phyloP scores from a whole-genome alignment of 192 early-diverging fungal genomes.

The Linnemannia hyalina region DNA sequence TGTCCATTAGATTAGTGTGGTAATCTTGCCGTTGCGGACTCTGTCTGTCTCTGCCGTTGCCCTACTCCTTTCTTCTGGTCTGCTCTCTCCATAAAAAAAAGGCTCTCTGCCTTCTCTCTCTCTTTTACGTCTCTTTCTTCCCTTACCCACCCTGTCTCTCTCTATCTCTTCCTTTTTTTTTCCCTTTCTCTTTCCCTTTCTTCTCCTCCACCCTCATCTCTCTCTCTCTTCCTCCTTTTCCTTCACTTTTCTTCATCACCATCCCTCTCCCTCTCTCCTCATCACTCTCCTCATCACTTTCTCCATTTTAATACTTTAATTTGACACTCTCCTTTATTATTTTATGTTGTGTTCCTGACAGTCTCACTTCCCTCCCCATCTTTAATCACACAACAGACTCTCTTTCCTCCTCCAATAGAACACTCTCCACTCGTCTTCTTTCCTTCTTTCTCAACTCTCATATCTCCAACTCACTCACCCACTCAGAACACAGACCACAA shows the following conservation, averaged over 20 bases:
- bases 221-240: neutral
- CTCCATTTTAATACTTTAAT: neutral
- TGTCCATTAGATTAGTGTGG: too few species aligned
- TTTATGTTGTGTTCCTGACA: neutral
- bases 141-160: neutral
- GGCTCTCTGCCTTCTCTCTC: slow-evolving; percentile 1
- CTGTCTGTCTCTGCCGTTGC: neutral
- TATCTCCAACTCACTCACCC: neutral
- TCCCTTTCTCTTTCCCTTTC: neutral
- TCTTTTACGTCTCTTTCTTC: slow-evolving; percentile 8
- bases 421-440: neutral
- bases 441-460: slow-evolving; percentile 14
- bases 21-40: too few species aligned
- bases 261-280: neutral
- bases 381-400: too few species aligned
- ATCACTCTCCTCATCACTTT: neutral
- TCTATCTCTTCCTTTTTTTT: neutral
- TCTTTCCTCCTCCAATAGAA: slow-evolving; percentile 2
- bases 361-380: neutral
- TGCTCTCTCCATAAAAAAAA: neutral
- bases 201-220: neutral
- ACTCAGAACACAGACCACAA: too few species aligned
- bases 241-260: neutral
- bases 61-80: neutral
- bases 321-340: neutral